Conservation (phyloP, 2,329 filamentous ascomycete genomes). For the Gnomoniopsis sp. region DNA sequence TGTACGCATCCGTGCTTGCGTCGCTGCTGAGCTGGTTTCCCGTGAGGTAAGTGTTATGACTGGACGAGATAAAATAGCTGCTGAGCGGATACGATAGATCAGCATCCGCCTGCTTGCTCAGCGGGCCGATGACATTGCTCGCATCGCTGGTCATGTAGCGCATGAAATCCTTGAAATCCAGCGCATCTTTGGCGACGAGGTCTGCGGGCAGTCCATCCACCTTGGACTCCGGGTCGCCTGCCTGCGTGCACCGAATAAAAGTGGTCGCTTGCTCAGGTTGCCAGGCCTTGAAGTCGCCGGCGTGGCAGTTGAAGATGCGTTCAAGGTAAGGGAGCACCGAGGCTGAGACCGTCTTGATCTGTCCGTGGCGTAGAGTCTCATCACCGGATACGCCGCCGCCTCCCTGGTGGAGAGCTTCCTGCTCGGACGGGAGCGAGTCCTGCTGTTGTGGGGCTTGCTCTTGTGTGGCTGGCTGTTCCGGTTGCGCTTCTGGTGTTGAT, state of each 20-base stretch:
- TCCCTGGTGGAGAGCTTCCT: slow-evolving; percentile 37
- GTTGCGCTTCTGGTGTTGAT: not conserved
- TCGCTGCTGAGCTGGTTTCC: slow-evolving; percentile 85
- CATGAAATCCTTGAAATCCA: slow-evolving; percentile 49
- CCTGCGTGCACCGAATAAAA: slow-evolving; percentile 47
- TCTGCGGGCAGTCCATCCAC: slow-evolving; percentile 24
- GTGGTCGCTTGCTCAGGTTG: slow-evolving; percentile 39
- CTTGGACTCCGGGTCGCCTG: slow-evolving; percentile 25
- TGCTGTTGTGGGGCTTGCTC: not conserved
- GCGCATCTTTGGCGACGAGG: slow-evolving; percentile 28
- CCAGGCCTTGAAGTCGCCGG: slow-evolving; percentile 40
- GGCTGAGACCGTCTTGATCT: slow-evolving; percentile 37
- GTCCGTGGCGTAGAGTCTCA: slow-evolving; percentile 26
- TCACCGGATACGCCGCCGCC: slow-evolving; percentile 45
- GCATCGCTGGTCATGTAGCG: slow-evolving; percentile 54
- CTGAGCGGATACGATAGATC: slow-evolving; percentile 75
- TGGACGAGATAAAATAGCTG: slow-evolving; percentile 91
- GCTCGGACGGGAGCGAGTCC: not conserved
- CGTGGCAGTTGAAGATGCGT: slow-evolving; percentile 43
- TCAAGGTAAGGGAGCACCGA: slow-evolving; percentile 40
- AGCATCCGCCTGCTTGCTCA: slow-evolving; percentile 23
- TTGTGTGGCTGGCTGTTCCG: not conserved
- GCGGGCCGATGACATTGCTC: slow-evolving; percentile 38
- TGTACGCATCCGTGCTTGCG: slow-evolving; percentile 85
- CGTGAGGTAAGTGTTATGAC: slow-evolving; percentile 90